Base-by-base conservation (phyloP, 2,329 filamentous ascomycete genomes). In the Elsinoe necatrix region DNA sequence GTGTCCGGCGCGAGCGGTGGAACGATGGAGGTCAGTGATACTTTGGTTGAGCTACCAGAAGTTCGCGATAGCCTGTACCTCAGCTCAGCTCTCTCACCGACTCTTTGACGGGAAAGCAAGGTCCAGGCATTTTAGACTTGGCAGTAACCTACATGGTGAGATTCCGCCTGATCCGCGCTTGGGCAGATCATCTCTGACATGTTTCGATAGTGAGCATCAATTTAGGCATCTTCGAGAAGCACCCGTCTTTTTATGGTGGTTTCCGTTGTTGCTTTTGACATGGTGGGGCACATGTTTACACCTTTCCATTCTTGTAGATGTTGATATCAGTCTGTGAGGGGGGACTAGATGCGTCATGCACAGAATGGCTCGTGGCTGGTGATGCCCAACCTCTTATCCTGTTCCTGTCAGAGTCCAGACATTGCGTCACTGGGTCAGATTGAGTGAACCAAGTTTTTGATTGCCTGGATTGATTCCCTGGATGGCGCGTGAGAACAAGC, bases 91-190 rank as follows among this genome's bases (percentile, higher is more conserved):
- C 41, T 43, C 41, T 23, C 48, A 52, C 48, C 48, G 48, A 52
- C 48, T 52, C 16, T 37, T 29, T 35, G 48, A 37, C 31, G 48
- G 48, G 14, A 52, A 52, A 52, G 48, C 48, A 52, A 52, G 48
- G 48, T 37, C 31, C 48, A 52, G 6, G n/a, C 29, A 20, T 37
- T 35, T 48, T 48, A 43, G 39, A 43, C 39, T 48, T 27, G 43
- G 34, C 14, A 27, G 23, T 21, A 29, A 48, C 43, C 43, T 16
- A 48, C 43, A 48, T 16, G 14, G 34, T 21, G 21, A 45, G 20
- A 25, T 27, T 45, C 34, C 48, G 48, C 14, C 48, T 39, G 48
- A 39, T 39, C 48, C 48, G 34, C 48, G 27, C 48, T 12, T 14
- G 12, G 31, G 31, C 18, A 52, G 34, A 25, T 39, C 20, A 52